Percentiles rank a stretch among this genome's conserved stretches.
These are phyloP conservation scores for Arabis hirsuta DNA, from an alignment of 345 rosid species.

Conservation along the genomic window DNA sequence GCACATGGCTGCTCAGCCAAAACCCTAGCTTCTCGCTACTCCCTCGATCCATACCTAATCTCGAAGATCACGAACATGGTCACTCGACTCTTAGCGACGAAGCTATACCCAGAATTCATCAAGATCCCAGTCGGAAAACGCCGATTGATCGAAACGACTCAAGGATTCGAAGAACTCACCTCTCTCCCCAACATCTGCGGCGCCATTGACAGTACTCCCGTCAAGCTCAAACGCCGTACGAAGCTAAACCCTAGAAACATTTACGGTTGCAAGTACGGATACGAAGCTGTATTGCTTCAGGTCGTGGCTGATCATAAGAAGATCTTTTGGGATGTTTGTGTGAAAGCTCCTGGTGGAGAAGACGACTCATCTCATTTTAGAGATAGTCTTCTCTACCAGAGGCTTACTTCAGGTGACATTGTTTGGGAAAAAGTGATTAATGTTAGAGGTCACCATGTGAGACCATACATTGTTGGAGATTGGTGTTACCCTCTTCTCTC, in stretches of 20 bases:
- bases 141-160: constrained; percentile 81
- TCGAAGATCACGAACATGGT: constrained; percentile 98
- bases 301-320: constrained; percentile 94
- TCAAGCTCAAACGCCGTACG: constrained; percentile 59
- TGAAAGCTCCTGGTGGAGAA: constrained; percentile 82
- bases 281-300: constrained; percentile 79
- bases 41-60: constrained; percentile 85
- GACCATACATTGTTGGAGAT: constrained; percentile 93
- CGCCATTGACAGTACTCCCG: constrained; percentile 81
- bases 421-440: constrained; percentile 87
- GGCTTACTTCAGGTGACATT: constrained; percentile 83
- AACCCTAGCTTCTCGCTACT: constrained; percentile 70
- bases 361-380: constrained; percentile 89
- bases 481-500: constrained; percentile 94
- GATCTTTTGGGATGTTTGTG: constrained; percentile 95
- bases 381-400: constrained; percentile 81
- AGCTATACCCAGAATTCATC: constrained; percentile 89
- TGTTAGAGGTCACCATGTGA: constrained; percentile 81
- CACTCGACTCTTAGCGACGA: constrained; percentile 83
- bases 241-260: constrained; percentile 48
- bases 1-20: constrained; percentile 81
- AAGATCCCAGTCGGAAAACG: constrained; percentile 89
- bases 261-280: constrained; percentile 68
- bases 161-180: constrained; percentile 85
- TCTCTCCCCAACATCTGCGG: constrained; percentile 95